Evolutionary conservation across 2,329 filamentous ascomycete species (phyloP).

Genomic region (Cladophialophora chaetospira): DNA sequence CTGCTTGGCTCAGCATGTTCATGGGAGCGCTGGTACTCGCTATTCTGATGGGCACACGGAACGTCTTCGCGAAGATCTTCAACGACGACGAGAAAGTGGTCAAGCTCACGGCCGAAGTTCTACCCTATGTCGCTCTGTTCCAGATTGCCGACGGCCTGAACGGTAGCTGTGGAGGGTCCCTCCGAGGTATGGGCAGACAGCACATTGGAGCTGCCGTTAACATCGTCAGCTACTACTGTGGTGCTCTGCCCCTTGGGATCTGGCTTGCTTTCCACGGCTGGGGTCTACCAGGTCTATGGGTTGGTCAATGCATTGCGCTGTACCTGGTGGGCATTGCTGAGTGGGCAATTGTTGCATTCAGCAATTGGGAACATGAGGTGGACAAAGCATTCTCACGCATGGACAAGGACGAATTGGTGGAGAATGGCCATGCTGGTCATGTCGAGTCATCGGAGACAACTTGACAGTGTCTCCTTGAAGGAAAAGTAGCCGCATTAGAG

Average conservation of each 20-base stretch:
- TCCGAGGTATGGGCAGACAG: constrained; percentile 83
- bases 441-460: constrained; percentile 9
- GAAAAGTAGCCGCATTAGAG: not conserved
- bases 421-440: constrained; percentile 25
- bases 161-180: constrained; percentile 76
- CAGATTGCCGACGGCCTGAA: constrained; percentile 89
- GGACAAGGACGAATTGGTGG: constrained; percentile 50
- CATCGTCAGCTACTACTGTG: constrained; percentile 78
- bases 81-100: constrained; percentile 76
- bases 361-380: constrained; percentile 76
- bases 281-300: constrained; percentile 78
- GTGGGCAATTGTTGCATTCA: constrained; percentile 76
- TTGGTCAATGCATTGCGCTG: constrained; percentile 78
- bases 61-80: constrained; percentile 77
- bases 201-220: constrained; percentile 84
- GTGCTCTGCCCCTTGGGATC: constrained; percentile 77
- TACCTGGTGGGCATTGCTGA: constrained; percentile 78
- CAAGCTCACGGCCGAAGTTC: constrained; percentile 71
- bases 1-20: constrained; percentile 71
- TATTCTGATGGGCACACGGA: constrained; percentile 68
- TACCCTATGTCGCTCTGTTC: constrained; percentile 85
- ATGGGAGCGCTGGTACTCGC: constrained; percentile 68
- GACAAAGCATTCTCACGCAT: constrained; percentile 69
- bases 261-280: constrained; percentile 84
- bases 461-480: not conserved